Base-by-base conservation (phyloP, 2,329 filamentous ascomycete species). In the Amphichorda felina region DNA sequence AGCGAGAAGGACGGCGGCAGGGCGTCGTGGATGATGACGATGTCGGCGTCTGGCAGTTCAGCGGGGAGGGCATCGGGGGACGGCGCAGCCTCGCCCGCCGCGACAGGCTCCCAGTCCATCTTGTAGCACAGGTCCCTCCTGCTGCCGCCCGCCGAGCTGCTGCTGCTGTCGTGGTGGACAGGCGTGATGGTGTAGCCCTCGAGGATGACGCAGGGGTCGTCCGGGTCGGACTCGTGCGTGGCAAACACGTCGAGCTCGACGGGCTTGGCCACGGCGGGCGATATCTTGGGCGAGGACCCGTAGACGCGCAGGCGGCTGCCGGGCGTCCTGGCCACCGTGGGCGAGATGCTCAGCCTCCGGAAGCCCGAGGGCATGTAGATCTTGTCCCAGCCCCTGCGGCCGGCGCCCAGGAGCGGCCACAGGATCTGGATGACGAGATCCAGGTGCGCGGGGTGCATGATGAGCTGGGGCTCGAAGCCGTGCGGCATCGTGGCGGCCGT, bases 311-410 rank as follows among this genome's bases (percentile, higher is more conserved):
- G 43, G 33, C 50, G 50, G 37, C 47, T 56, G 21, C 55, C 55
- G 3, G 45, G 43, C 30, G 51, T 45, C 40, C 54, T 54, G 27
- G 54, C 48, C 33, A 56, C 48, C 9, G 55, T 48, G 28, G 47
- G 36, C 1, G 42, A 41, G 30, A 56, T 44, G 4, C 38, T 45
- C 26, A 54, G 36, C 22, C 46, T 42, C 32, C 49, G 53, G 26
- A 57, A 45, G 14, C 51, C 47, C 3, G 54, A 54, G 1, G 54
- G 52, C 40, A 56, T 50, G 43, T 55, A 56, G 18, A 57, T 45
- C 0, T 50, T 55, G 15, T 55, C 46, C 10, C 55, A 37, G 4
- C 43, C 40, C 39, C 46, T 46, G 7, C 42, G 42, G 13, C 50
- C 50, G 8, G 48, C 42, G 7, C 53, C 53, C 14, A 56, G 48